Evolutionary conservation across 495 filamentous ascomycete genomes (phyloP).

Genomic region (Mytilinidion resinicola): DNA sequence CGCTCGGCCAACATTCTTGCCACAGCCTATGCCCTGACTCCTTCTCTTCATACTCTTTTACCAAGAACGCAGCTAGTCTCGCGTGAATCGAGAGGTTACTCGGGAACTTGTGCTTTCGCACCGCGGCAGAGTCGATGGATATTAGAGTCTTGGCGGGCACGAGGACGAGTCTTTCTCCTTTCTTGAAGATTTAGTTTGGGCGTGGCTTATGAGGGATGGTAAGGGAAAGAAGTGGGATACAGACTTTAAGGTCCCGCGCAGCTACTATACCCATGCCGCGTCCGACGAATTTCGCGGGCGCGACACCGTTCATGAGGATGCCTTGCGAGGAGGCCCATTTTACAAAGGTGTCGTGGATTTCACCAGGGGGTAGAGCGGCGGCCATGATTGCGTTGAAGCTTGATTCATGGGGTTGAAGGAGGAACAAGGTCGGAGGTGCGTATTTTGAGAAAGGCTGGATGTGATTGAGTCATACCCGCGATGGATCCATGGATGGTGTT

Average conservation of each 20-base stretch:
- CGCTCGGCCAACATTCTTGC: conserved; percentile 22
- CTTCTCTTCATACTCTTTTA: conserved; percentile 1
- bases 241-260: conserved; percentile 22
- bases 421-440: no score
- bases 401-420: conserved; percentile 5
- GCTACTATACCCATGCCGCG: conserved; percentile 26
- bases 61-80: conserved; percentile 17
- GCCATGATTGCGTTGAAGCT: conserved; percentile 5
- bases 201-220: not conserved
- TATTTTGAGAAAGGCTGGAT: no score
- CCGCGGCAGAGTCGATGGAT: conserved; percentile 5
- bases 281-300: conserved; percentile 18
- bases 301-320: conserved; percentile 21
- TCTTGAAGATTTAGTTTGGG: conserved; percentile 19
- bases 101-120: conserved; percentile 12
- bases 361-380: conserved; percentile 15
- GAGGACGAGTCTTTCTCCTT: conserved; percentile 22
- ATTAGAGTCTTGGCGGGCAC: conserved; percentile 16
- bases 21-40: conserved; percentile 8
- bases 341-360: conserved; percentile 18
- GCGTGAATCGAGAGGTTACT: conserved; percentile 15
- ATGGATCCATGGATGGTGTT: no score
- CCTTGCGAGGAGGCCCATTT: conserved; percentile 20
- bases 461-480: no score
- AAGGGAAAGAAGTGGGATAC: not conserved